A percentile compares a stretch with the other conserved stretches of the same genome.
Conservation (phyloP, 345 rosid species). For the Eucalyptus brandiana region DNA sequence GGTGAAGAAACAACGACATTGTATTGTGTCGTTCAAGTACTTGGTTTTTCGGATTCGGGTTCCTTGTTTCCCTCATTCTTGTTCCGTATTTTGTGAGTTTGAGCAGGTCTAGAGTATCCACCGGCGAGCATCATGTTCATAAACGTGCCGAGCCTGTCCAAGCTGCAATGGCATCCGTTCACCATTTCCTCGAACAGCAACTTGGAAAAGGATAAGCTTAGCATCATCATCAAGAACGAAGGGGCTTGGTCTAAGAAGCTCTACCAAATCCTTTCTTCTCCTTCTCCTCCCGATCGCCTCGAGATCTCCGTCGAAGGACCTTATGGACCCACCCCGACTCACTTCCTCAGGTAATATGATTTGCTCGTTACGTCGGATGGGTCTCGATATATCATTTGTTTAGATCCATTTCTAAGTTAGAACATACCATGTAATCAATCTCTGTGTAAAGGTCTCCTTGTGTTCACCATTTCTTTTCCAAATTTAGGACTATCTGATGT, state of each 20-base stretch:
- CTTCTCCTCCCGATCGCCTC: conserved; percentile 31
- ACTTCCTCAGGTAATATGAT: conserved; percentile 43
- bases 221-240: conserved; percentile 57
- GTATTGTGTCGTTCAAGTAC: not conserved
- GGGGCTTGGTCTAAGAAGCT: conserved; percentile 79
- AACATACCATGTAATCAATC: not conserved
- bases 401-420: not conserved
- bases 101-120: conserved; percentile 45
- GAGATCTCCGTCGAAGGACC: conserved; percentile 81
- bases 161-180: conserved; percentile 92
- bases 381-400: not conserved
- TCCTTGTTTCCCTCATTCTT: not conserved
- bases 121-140: conserved; percentile 63
- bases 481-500: not conserved
- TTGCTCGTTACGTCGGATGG: too few relatives aligned
- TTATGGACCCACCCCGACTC: conserved; percentile 67
- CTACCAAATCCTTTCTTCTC: conserved; percentile 42
- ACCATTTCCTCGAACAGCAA: conserved; percentile 61
- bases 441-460: not conserved
- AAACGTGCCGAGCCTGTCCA: conserved; percentile 67
- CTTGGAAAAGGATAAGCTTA: conserved; percentile 55
- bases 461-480: not conserved
- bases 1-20: conserved; percentile 1
- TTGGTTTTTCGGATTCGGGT: not conserved
- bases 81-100: not conserved